Percentiles rank a stretch among this genome's conserved stretches.
Conservation (phyloP, 2,329 filamentous ascomycete species). For the Xenosphaeropsis pyriputrescens region DNA sequence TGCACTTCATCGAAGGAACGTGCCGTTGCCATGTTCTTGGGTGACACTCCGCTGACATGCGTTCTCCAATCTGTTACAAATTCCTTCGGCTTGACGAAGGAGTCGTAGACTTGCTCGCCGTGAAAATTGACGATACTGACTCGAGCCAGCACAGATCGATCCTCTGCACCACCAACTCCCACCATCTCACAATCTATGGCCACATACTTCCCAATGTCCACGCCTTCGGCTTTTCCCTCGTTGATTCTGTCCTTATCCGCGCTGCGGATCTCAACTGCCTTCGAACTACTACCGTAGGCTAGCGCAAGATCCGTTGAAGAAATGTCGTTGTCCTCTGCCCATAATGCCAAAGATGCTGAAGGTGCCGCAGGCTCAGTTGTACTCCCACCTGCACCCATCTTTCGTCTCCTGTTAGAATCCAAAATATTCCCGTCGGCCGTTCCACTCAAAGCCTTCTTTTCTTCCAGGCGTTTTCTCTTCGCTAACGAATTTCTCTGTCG, state of each 20-base stretch:
- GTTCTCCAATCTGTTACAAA: slow-evolving; percentile 85
- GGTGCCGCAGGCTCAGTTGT: slow-evolving; percentile 31
- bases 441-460: slow-evolving; percentile 4
- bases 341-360: slow-evolving; percentile 40
- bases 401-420: background rate
- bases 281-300: slow-evolving; percentile 41
- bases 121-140: slow-evolving; percentile 91
- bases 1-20: slow-evolving; percentile 68
- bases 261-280: slow-evolving; percentile 29
- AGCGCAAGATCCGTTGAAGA: slow-evolving; percentile 43
- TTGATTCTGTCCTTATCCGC: slow-evolving; percentile 40
- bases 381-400: slow-evolving; percentile 34
- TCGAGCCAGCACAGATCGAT: slow-evolving; percentile 66
- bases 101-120: slow-evolving; percentile 85
- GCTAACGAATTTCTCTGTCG: slow-evolving; percentile 16
- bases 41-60: slow-evolving; percentile 65
- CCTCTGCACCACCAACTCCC: slow-evolving; percentile 57
- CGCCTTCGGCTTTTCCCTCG: slow-evolving; percentile 41
- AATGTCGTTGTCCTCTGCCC: slow-evolving; percentile 46
- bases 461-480: slow-evolving; percentile 18
- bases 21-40: slow-evolving; percentile 56
- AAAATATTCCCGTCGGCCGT: slow-evolving; percentile 2
- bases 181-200: slow-evolving; percentile 98
- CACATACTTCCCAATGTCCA: slow-evolving; percentile 77
- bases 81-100: slow-evolving; percentile 68